A percentile compares a stretch with the other conserved stretches of the same genome.
These are phyloP conservation scores for Nannizzia gypsea DNA, from an alignment of 2,329 filamentous ascomycete species.

Conservation along the genomic window DNA sequence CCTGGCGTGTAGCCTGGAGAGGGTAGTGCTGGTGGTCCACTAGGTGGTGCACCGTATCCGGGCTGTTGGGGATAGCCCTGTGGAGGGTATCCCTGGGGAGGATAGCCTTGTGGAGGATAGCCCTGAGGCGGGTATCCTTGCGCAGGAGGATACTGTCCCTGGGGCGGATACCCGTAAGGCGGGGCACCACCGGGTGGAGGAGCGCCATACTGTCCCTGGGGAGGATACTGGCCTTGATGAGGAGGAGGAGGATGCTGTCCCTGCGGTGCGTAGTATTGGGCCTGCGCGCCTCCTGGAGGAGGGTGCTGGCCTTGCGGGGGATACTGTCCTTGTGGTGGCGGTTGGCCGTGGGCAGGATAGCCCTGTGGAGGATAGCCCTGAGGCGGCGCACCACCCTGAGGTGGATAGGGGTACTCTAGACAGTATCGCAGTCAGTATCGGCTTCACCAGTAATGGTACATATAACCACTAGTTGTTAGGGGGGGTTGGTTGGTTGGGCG, in stretches of 20 bases:
- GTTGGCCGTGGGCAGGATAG: constrained; percentile 12
- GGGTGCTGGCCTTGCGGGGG: constrained; percentile 10
- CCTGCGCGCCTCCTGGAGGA: constrained; percentile 6
- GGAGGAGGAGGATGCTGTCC: constrained; percentile 5
- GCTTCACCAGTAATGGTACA: neutral
- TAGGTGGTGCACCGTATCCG: constrained; percentile 9
- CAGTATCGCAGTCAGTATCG: neutral
- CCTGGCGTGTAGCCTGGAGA: constrained; percentile 57
- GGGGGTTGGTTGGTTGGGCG: neutral
- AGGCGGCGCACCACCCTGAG: constrained; percentile 1
- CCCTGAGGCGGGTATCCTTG: neutral
- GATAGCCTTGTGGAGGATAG: constrained; percentile 10
- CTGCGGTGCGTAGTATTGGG: constrained; percentile 8
- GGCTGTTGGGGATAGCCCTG: constrained; percentile 7
- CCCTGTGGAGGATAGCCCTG: constrained; percentile 9
- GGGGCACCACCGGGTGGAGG: constrained; percentile 8
- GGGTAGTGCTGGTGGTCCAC: constrained; percentile 41
- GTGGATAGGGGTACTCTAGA: neutral
- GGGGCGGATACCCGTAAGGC: constrained; percentile 10
- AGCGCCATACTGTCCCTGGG: constrained; percentile 7
- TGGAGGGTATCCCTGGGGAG: constrained; percentile 8
- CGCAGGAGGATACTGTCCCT: constrained; percentile 10
- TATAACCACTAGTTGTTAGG: no score
- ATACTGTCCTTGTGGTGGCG: constrained; percentile 11
- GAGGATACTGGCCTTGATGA: constrained; percentile 8